Evolutionary conservation across 1,139 yeast species (phyloP).

Genomic region (Kodamaea fungicola): DNA sequence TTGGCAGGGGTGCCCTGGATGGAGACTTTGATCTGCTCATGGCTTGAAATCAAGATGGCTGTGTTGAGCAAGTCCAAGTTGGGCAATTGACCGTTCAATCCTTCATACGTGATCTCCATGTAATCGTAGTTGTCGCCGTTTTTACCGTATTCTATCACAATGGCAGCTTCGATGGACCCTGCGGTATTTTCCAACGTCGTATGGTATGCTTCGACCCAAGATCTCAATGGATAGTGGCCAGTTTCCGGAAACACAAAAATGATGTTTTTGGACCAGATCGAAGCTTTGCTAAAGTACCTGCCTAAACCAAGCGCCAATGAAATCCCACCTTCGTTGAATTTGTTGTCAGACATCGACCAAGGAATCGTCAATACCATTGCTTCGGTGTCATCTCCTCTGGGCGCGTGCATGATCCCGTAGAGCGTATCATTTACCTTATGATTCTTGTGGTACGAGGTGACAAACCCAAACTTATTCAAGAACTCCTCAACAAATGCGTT

Average conservation of each 20-base stretch:
- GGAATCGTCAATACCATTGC: constrained; percentile 91
- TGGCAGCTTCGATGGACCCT: constrained; percentile 93
- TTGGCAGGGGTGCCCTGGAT: constrained; percentile 57
- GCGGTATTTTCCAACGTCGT: constrained; percentile 81
- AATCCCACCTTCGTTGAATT: constrained; percentile 74
- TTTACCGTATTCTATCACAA: constrained; percentile 78
- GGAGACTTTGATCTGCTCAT: constrained; percentile 69
- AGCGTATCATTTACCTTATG: constrained; percentile 42
- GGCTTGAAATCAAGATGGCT: constrained; percentile 65
- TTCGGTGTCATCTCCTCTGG: constrained; percentile 95
- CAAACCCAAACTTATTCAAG: constrained; percentile 72
- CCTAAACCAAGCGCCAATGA: constrained; percentile 71
- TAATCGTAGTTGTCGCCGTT: constrained; percentile 65
- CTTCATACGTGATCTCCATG: constrained; percentile 77
- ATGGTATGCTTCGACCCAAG: constrained; percentile 96
- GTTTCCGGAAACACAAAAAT: constrained; percentile 81
- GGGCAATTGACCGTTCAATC: constrained; percentile 93
- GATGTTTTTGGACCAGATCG: constrained; percentile 94
- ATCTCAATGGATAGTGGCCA: constrained; percentile 63
- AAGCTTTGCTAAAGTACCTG: constrained; percentile 77
- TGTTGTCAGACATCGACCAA: constrained; percentile 62
- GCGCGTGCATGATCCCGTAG: constrained; percentile 86
- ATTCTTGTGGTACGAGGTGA: constrained; percentile 50
- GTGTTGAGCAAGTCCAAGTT: constrained; percentile 86
- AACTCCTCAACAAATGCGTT: constrained; percentile 51